Conservation (phyloP, 129 eudicot species). For the Gnaphalium uliginosum region DNA sequence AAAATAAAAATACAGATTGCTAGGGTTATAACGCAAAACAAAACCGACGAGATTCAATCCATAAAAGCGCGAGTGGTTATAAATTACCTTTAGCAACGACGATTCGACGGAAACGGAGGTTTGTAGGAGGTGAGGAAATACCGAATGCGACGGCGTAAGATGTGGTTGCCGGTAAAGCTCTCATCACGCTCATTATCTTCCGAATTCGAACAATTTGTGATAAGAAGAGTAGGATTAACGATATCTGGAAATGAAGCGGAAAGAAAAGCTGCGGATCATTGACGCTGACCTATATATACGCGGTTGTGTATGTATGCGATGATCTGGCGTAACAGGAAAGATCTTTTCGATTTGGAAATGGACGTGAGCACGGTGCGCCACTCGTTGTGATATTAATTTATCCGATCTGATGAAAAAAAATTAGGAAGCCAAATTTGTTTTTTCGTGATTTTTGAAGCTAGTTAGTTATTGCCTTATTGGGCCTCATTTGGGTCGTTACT, state of each 20-base stretch:
- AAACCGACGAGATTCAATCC: constrained; percentile 2
- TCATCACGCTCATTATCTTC: constrained; percentile 15
- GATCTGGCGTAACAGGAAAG: constrained; percentile 36
- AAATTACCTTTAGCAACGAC: constrained; percentile 27
- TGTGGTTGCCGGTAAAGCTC: constrained; percentile 40
- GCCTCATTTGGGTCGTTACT: not conserved
- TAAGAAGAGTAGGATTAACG: not conserved
- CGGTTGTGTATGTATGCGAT: constrained; percentile 3
- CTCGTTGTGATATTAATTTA: constrained; percentile 16
- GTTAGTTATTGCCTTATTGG: not conserved
- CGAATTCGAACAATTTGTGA: not conserved
- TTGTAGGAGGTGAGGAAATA: constrained; percentile 27
- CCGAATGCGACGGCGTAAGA: constrained; percentile 38
- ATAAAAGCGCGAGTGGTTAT: not conserved
- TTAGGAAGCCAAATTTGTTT: not conserved
- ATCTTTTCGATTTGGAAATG: constrained; percentile 7
- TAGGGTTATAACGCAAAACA: constrained; percentile 13
- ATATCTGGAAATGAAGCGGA: constrained; percentile 12
- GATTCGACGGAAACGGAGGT: constrained; percentile 23
- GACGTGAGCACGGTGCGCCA: constrained; percentile 27
- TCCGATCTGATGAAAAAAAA: not conserved
- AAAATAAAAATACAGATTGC: not conserved
- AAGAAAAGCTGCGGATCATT: constrained; percentile 13
- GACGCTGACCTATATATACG: constrained; percentile 25
- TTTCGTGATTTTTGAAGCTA: not conserved